phyloP scores from a whole-genome alignment of 345 rosid species.

The Camelina laxa region DNA sequence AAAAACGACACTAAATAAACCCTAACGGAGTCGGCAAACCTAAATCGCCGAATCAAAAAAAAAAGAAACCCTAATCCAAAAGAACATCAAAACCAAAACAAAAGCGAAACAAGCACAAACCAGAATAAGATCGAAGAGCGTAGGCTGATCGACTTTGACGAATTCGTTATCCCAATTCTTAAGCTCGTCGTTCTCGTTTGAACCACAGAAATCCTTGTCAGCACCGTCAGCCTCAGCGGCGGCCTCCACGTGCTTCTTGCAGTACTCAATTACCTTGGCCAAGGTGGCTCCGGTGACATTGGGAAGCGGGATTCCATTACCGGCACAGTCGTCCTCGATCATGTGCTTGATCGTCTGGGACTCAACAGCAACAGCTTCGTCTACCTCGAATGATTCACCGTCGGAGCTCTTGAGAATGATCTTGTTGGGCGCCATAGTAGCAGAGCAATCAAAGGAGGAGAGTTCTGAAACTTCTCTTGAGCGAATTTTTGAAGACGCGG shows the following conservation, averaged over 20 bases:
- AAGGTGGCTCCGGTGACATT: slow-evolving; percentile 63
- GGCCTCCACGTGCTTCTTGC: slow-evolving; percentile 55
- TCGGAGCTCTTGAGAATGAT: slow-evolving; percentile 54
- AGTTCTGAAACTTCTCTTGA: no score
- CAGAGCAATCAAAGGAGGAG: no score
- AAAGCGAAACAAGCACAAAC: slow-evolving; percentile 41
- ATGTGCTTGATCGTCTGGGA: slow-evolving; percentile 52
- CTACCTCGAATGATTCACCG: slow-evolving; percentile 58
- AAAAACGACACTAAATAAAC: not conserved
- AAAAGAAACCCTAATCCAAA: slow-evolving; percentile 4
- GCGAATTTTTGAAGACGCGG: no score
- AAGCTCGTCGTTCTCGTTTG: slow-evolving; percentile 46
- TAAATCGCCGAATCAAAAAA: not conserved
- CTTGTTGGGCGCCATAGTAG: slow-evolving; percentile 39
- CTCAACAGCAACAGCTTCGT: slow-evolving; percentile 54
- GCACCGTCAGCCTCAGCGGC: slow-evolving; percentile 35
- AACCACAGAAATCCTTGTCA: slow-evolving; percentile 32
- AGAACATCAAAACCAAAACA: no score
- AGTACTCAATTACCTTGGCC: slow-evolving; percentile 68
- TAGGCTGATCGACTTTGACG: slow-evolving; percentile 62
- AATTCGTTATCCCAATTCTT: slow-evolving; percentile 66
- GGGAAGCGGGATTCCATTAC: slow-evolving; percentile 50
- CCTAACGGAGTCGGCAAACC: slow-evolving; percentile 1
- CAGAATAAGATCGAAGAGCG: slow-evolving; percentile 70
- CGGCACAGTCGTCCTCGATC: slow-evolving; percentile 56